Conservation (phyloP, 2,329 filamentous ascomycete species). For the Aspergillus felis region DNA sequence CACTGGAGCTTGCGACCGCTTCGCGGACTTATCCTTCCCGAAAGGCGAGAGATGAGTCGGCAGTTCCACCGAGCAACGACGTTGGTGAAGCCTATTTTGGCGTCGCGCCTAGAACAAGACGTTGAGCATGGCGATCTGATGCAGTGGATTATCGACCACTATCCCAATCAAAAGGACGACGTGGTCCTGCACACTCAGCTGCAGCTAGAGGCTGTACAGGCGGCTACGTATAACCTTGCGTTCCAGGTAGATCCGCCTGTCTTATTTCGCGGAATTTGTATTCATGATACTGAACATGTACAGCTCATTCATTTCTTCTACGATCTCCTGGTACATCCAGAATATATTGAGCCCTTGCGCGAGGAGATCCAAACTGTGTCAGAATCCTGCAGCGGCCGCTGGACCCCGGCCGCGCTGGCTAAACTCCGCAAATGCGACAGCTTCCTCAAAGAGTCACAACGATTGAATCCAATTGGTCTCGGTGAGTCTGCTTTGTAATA, state of each 20-base stretch:
- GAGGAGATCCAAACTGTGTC: not conserved
- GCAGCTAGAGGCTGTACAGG: not conserved
- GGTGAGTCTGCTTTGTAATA: conserved; percentile 7
- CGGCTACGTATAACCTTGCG: not conserved
- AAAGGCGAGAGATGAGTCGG: not conserved
- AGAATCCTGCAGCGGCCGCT: not conserved
- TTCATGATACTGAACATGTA: not conserved
- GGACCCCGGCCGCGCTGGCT: not conserved
- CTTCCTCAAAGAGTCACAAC: conserved; percentile 21
- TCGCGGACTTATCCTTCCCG: not conserved
- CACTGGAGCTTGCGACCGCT: not conserved
- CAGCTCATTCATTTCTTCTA: not conserved
- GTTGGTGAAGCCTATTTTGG: not conserved
- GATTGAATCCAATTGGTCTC: conserved; percentile 14
- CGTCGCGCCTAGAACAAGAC: not conserved
- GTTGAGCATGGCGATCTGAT: not conserved
- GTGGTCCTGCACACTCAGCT: not conserved
- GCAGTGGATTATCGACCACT: not conserved
- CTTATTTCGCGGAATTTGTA: not conserved
- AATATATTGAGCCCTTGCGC: not conserved
- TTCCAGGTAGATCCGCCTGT: not conserved
- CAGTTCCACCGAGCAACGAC: not conserved
- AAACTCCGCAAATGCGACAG: conserved; percentile 19
- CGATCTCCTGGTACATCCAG: conserved; percentile 1
- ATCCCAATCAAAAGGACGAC: not conserved